phyloP scores from a whole-genome alignment of 768 basidiomycete species.

The Boletus patriciae region DNA sequence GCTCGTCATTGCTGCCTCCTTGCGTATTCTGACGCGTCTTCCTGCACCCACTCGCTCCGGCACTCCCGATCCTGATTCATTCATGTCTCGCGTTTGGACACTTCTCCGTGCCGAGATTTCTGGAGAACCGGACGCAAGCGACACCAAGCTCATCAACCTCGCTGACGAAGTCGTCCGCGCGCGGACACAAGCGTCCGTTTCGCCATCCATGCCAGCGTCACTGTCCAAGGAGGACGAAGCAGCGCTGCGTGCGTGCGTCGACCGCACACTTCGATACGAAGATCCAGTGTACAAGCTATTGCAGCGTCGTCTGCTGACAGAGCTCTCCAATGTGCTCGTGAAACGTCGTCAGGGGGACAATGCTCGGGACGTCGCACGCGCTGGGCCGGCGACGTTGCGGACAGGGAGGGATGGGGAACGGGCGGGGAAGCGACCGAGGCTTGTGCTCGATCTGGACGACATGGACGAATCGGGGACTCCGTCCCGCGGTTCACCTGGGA shows the following conservation, averaged over 20 bases:
- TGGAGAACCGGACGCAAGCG: constrained; percentile 29
- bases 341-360: constrained; percentile 13
- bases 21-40: constrained; percentile 55
- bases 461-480: constrained; percentile 9
- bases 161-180: constrained; percentile 72
- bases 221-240: constrained; percentile 46
- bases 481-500: neutral
- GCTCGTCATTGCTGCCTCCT: constrained; percentile 59
- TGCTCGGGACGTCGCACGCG: neutral
- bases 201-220: neutral
- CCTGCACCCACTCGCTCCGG: constrained; percentile 22
- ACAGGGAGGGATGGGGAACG: constrained; percentile 31
- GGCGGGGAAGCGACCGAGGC: constrained; percentile 27
- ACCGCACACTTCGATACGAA: constrained; percentile 56
- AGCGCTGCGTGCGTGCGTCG: constrained; percentile 57
- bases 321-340: constrained; percentile 33
- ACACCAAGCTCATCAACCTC: constrained; percentile 63
- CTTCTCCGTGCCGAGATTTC: constrained; percentile 60
- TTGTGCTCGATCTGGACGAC: constrained; percentile 28
- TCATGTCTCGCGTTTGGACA: constrained; percentile 63
- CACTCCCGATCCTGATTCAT: constrained; percentile 32
- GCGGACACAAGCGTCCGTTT: constrained; percentile 30
- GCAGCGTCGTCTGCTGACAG: constrained; percentile 54
- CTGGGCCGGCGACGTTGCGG: constrained; percentile 29
- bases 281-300: constrained; percentile 70